Percentiles rank a stretch among this genome's conserved stretches.
These are phyloP conservation scores for Stramenopiles sp. DNA, from an alignment of 352 stramenopile genomes.

Conservation along the genomic window DNA sequence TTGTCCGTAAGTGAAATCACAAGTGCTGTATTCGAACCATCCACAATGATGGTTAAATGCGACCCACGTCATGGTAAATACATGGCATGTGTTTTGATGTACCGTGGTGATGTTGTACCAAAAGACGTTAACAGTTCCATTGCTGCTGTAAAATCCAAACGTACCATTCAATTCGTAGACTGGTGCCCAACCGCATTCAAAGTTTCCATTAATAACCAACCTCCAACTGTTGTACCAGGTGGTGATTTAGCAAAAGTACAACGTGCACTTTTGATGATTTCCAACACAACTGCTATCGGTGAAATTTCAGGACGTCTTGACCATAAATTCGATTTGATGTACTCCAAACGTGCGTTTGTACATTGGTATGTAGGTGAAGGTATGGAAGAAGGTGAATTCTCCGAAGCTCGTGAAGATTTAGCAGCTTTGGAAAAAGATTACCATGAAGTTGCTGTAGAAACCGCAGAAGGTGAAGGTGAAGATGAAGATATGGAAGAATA, in stretches of 20 bases:
- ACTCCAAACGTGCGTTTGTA: constrained; percentile 98
- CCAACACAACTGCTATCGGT: constrained; percentile 97
- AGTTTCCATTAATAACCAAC: constrained; percentile 95
- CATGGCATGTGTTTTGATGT: constrained; percentile 96
- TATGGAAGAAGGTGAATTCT: constrained; percentile 99
- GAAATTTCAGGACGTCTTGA: constrained; percentile 99
- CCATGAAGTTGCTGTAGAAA: constrained; percentile 99
- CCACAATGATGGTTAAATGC: constrained; percentile 99
- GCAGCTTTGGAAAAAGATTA: constrained; percentile 99
- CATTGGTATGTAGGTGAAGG: constrained; percentile 99
- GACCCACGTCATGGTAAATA: constrained; percentile 96
- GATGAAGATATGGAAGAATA: constrained; percentile 81
- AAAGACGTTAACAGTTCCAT: constrained; percentile 98
- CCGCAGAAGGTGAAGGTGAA: constrained; percentile 83
- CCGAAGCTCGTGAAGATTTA: constrained; percentile 99
- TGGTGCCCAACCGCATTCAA: constrained; percentile 99
- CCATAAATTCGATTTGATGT: constrained; percentile 99
- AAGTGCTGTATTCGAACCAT: constrained; percentile 93
- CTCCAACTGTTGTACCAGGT: no score
- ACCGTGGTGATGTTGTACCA: constrained; percentile 94
- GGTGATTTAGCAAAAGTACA: no score
- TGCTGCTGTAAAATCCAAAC: constrained; percentile 98
- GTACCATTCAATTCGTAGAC: constrained; percentile 98
- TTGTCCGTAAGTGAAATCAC: no score
- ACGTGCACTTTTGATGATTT: constrained; percentile 95